These are phyloP conservation scores for Helianthus annuus DNA, from an alignment of 129 eudicot species.

Conservation along the genomic window HanXRQr2.0-SUNRISE NC_035433.2:73696317-73696816, in stretches of 20 bases:
- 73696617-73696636: slow-evolving; percentile 46
- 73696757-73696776: background rate
- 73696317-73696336: no score
- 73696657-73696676: slow-evolving; percentile 28
- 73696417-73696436: slow-evolving; percentile 75
- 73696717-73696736: slow-evolving; percentile 32
- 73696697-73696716: slow-evolving; percentile 38
- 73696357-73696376: no score
- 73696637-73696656: slow-evolving; percentile 20
- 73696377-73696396: no score
- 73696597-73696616: slow-evolving; percentile 32
- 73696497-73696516: slow-evolving; percentile 40
- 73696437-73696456: slow-evolving; percentile 81
- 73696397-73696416: background rate
- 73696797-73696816: slow-evolving; percentile 32
- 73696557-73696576: slow-evolving; percentile 42
- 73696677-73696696: slow-evolving; percentile 37
- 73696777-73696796: slow-evolving; percentile 40
- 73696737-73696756: slow-evolving; percentile 35
- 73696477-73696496: slow-evolving; percentile 54
- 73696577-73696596: slow-evolving; percentile 32
- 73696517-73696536: slow-evolving; percentile 45
- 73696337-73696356: no score
- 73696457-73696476: slow-evolving; percentile 85
- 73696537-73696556: slow-evolving; percentile 53